Base-by-base conservation (phyloP, 2,329 filamentous ascomycete species). In the Ustulina deusta region DNA sequence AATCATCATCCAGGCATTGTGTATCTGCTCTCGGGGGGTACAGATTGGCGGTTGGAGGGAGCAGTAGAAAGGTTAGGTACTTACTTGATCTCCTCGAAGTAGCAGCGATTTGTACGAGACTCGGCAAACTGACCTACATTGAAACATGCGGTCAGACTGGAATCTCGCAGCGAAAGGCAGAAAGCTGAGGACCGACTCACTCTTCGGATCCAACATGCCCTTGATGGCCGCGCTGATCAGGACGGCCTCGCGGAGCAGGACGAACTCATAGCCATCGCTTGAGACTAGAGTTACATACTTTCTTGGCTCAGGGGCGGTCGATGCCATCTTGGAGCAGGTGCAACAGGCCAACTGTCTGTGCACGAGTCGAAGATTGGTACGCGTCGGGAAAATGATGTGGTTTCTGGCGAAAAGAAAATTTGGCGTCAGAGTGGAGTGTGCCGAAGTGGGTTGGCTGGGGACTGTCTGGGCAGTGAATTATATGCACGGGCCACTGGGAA, bases 261-360 rank as follows among this genome's bases (percentile, higher is more conserved):
- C 88, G 77, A 93, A 94, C 81, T 93, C 91, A 78, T 89, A 93
- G 74, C 88, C 91, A 79, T 95, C 92, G 72, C 84, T 86, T 0
- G 91, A 93, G 48, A 94, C 85, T 60, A 95, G 87, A 5, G 92
- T 94, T 71, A 94, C 87, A 79, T 93, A 94, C 76, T 93, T 89
- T 80, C 86, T 88, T 9, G 46, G 61, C 17, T 40, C 59, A 1
- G 57, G 40, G 32, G 57, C 60, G 59, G 72, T 68, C 34, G 65
- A 58, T 49, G 71, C 69, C 74, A 77, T 77, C 27, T 72, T 73
- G 61, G 66, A 57, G 52, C 22, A 25, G 36, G 34, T 59, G 20
- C 61, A 54, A 57, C 6, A 48, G 51, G 2, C 17, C 22, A 42
- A 40, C 32, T n/a, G 36, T 29, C 42, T 29, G 49, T 22, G n/a